These are phyloP conservation scores for Hawksworthiomyces lignivorus DNA, from an alignment of 2,329 filamentous ascomycete genomes.

Conservation along the genomic window DNA sequence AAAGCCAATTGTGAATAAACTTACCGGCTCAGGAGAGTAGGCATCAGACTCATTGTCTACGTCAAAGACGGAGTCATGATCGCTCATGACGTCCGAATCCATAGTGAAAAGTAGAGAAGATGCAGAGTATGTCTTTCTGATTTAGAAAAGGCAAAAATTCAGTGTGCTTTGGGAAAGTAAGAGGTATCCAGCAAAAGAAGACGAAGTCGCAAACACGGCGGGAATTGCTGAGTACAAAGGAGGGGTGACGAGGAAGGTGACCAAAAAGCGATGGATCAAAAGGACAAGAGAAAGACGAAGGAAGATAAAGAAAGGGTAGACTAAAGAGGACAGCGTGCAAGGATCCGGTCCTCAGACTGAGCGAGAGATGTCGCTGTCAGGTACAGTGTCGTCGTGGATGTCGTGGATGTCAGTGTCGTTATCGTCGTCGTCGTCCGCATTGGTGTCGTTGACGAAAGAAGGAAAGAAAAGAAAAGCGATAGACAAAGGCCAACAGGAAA, in stretches of 20 bases:
- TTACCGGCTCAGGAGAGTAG: constrained; percentile 50
- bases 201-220: too few relatives aligned
- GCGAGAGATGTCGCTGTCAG: too few relatives aligned
- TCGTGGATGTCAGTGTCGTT: background rate
- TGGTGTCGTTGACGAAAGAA: constrained; percentile 5
- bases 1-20: constrained; percentile 14
- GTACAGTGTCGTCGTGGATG: too few relatives aligned
- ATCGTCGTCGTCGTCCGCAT: constrained; percentile 1
- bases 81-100: constrained; percentile 51
- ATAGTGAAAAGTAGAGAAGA: too few relatives aligned
- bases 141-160: background rate
- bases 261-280: too few relatives aligned
- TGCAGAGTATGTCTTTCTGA: too few relatives aligned
- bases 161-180: too few relatives aligned
- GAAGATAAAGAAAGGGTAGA: too few relatives aligned
- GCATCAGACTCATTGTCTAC: constrained; percentile 47
- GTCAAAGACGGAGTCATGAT: constrained; percentile 55
- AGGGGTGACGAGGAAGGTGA: too few relatives aligned
- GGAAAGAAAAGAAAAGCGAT: background rate
- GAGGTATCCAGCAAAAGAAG: background rate
- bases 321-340: background rate
- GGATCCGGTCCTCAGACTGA: constrained; percentile 13
- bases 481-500: background rate
- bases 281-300: too few relatives aligned
- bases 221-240: too few relatives aligned